Percentiles rank a stretch among this genome's conserved stretches.
phyloP scores from a whole-genome alignment of 2,329 filamentous ascomycete genomes.

The Epichloe gansuensis region DNA sequence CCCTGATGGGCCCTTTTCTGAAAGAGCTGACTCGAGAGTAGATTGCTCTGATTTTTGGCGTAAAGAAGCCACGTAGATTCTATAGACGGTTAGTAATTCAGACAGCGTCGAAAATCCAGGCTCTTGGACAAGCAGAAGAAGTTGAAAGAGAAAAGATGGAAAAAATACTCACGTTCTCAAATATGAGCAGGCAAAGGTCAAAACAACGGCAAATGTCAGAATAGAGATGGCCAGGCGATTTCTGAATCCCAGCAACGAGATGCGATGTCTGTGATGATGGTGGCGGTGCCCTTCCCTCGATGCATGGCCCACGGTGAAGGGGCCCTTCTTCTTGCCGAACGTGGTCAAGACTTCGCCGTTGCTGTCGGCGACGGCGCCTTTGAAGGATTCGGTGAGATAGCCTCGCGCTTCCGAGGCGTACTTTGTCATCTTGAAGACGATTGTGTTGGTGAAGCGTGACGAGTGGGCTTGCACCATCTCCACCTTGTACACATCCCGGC shows the following conservation, averaged over 20 bases:
- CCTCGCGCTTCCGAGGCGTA: slow-evolving; percentile 7
- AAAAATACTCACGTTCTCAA: slow-evolving; percentile 9
- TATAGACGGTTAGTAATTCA: not conserved
- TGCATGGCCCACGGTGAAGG: not conserved
- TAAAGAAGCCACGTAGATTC: slow-evolving; percentile 2
- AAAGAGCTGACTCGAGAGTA: not conserved
- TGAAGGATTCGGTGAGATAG: slow-evolving; percentile 4
- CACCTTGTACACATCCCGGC: not conserved
- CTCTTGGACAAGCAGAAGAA: too few species aligned
- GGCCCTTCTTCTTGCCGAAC: not conserved
- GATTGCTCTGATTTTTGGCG: not conserved
- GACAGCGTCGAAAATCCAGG: not conserved
- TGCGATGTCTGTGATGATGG: slow-evolving; percentile 1
- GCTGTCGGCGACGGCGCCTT: slow-evolving; percentile 8
- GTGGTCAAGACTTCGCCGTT: slow-evolving; percentile 10
- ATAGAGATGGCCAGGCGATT: slow-evolving; percentile 10
- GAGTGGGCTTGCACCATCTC: slow-evolving; percentile 3
- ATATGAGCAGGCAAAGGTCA: slow-evolving; percentile 9
- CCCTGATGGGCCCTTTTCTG: not conserved
- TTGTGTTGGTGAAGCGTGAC: not conserved
- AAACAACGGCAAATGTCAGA: slow-evolving; percentile 8
- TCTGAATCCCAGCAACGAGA: slow-evolving; percentile 6
- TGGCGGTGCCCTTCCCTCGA: not conserved
- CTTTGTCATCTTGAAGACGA: slow-evolving; percentile 6
- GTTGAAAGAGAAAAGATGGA: not conserved